phyloP scores from a whole-genome alignment of 805 yeast species.

The Yarrowia hollandica region DNA sequence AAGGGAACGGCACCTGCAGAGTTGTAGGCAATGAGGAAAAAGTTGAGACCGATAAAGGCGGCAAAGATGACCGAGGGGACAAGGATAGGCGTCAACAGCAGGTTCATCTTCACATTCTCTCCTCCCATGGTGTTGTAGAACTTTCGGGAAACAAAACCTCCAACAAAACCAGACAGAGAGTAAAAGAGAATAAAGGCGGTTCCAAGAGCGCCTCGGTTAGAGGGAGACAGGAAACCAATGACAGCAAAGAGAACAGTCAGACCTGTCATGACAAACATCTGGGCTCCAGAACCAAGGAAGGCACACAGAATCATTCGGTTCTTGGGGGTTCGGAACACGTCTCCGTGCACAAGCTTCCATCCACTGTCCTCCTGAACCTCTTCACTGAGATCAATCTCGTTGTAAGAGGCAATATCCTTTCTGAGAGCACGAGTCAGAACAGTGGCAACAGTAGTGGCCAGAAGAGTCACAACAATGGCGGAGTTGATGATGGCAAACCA shows the following conservation, averaged over 20 bases:
- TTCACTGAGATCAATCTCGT: conserved; percentile 78
- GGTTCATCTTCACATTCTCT: conserved; percentile 82
- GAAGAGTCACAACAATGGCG: conserved; percentile 71
- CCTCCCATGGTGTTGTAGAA: conserved; percentile 90
- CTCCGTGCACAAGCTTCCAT: conserved; percentile 96
- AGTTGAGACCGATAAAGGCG: conserved; percentile 68
- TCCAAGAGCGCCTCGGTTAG: conserved; percentile 89
- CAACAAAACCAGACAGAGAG: conserved; percentile 75
- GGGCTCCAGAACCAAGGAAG: conserved; percentile 84
- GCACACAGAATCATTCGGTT: conserved; percentile 71
- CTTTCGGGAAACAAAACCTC: conserved; percentile 84
- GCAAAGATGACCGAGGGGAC: conserved; percentile 79
- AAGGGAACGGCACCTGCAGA: conserved; percentile 95
- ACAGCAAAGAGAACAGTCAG: conserved; percentile 79
- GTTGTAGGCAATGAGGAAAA: conserved; percentile 71
- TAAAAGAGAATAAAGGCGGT: conserved; percentile 86
- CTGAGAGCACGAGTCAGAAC: conserved; percentile 75
- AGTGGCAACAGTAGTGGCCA: conserved; percentile 77
- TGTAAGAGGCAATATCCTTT: conserved; percentile 83
- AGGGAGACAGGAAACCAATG: conserved; percentile 86
- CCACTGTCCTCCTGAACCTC: conserved; percentile 92
- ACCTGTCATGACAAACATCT: conserved; percentile 72
- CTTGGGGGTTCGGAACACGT: conserved; percentile 83
- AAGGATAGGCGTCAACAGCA: conserved; percentile 75
- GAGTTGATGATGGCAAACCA: conserved; percentile 93